Evolutionary conservation across 2,329 filamentous ascomycete genomes (phyloP), one percentile per base, ranked within the genome.

Genomic region (Pezicula radicicola): DNA sequence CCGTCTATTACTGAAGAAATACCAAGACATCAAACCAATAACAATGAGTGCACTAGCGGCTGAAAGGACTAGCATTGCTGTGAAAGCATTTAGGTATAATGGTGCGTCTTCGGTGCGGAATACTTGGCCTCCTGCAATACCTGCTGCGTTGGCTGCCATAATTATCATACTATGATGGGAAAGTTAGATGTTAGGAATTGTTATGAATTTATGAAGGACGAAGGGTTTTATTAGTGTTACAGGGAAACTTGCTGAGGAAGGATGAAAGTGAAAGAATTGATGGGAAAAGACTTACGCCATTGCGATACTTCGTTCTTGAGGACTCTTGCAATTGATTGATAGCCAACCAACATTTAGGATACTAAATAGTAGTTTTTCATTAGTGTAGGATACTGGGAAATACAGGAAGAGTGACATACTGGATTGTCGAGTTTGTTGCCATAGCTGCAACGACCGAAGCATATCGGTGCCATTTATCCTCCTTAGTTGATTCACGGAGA

Each of bases 391-490:
- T 19, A 43, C 15, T 40, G 7, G 37, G 4, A n/a, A 3, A 40
- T 42, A 27, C 4, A 4, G 16, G 43, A 36, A 21, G 5, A 5
- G 18, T 25, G 4, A 37, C 48, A 35, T 46, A 50, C 48, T 54
- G 52, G 16, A 51, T 36, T 15, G 33, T 47, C 6, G 46, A 39
- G 40, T 48, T 48, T 10, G 27, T 43, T 21, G 45, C 44, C 59
- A 68, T 66, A 71, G 70, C 58, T 51, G 64, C 59, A 2, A 62
- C 54, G 4, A 65, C 59, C 9, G 61, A 56, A 4, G 53, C 61
- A 48, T 64, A 66, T 37, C 55, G 55, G 25, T 62, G 54, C n/a
- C 55, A 37, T 2, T 59, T 48, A 54, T 55, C 60, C 13, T 46
- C 44, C 40, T 35, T 63, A 8, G 63, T 52, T 18, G 62, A 55